A percentile compares a stretch with the other conserved stretches of the same genome.
Conservation (phyloP, 495 filamentous ascomycete genomes). For the Pyronema domesticum region DNA sequence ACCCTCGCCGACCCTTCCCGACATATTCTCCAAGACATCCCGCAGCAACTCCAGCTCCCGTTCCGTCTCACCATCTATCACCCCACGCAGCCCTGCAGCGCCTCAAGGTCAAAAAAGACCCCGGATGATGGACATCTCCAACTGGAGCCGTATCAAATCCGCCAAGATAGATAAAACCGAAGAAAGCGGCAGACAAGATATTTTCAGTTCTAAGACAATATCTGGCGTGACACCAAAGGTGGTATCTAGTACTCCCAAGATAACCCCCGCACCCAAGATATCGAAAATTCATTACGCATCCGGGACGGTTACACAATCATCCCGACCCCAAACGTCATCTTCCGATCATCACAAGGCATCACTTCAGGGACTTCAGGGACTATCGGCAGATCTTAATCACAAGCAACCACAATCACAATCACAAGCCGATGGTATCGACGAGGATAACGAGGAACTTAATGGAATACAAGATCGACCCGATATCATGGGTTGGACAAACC, state of each 20-base stretch:
- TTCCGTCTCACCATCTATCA: background rate
- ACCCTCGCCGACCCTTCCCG: background rate
- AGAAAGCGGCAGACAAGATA: constrained; percentile 9
- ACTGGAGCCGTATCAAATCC: constrained; percentile 16
- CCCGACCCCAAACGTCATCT: too few relatives aligned
- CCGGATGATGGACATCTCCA: constrained; percentile 5
- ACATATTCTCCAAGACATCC: background rate
- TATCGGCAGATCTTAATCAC: too few relatives aligned
- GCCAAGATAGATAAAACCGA: constrained; percentile 15
- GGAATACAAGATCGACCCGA: background rate
- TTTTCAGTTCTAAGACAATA: background rate
- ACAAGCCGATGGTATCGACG: background rate
- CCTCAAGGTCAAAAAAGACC: too few relatives aligned
- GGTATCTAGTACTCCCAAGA: too few relatives aligned
- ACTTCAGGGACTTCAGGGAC: too few relatives aligned
- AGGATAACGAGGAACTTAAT: background rate
- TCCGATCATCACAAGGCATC: too few relatives aligned
- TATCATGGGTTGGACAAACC: constrained; percentile 47
- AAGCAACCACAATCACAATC: background rate
- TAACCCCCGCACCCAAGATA: too few relatives aligned
- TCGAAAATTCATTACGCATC: too few relatives aligned
- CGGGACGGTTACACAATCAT: too few relatives aligned
- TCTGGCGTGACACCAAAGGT: background rate
- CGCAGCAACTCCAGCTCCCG: background rate
- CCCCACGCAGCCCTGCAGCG: background rate